Evolutionary conservation across 495 filamentous ascomycete genomes (phyloP).

Genomic region (Neurospora cerealis): DNA sequence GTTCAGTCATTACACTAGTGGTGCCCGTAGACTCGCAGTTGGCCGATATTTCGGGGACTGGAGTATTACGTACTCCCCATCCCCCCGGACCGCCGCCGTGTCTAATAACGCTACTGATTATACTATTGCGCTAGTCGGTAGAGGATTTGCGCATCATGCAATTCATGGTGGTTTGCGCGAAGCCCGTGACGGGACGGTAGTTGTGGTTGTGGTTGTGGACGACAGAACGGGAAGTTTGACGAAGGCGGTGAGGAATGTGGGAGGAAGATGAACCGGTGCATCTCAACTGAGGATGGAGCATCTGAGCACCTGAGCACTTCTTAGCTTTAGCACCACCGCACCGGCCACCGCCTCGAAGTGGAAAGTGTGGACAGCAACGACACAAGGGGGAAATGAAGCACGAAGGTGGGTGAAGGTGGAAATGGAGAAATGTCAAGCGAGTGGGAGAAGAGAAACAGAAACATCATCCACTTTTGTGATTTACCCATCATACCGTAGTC

Average conservation of each 20-base stretch:
- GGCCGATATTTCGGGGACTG: neutral
- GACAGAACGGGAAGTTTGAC: neutral
- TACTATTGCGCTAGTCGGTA: neutral
- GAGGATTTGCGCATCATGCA: neutral
- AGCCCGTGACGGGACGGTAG: neutral
- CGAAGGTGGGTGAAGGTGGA: neutral
- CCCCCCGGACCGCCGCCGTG: neutral
- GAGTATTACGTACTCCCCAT: neutral
- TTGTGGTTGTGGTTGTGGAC: neutral
- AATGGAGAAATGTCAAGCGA: neutral
- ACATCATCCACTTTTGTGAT: neutral
- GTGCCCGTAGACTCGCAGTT: neutral
- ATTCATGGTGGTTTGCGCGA: neutral
- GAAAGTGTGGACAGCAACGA: neutral
- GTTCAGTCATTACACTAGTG: neutral
- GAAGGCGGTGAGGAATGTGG: neutral
- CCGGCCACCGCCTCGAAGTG: neutral
- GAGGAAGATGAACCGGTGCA: neutral
- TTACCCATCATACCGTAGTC: neutral
- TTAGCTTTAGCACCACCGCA: neutral
- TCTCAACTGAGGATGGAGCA: neutral
- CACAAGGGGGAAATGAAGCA: neutral
- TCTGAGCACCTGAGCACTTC: neutral
- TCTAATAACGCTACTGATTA: neutral
- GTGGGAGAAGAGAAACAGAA: neutral